Evolutionary conservation across 441 rosid genomes (phyloP).

Genomic region (Erodium texanum): DNA sequence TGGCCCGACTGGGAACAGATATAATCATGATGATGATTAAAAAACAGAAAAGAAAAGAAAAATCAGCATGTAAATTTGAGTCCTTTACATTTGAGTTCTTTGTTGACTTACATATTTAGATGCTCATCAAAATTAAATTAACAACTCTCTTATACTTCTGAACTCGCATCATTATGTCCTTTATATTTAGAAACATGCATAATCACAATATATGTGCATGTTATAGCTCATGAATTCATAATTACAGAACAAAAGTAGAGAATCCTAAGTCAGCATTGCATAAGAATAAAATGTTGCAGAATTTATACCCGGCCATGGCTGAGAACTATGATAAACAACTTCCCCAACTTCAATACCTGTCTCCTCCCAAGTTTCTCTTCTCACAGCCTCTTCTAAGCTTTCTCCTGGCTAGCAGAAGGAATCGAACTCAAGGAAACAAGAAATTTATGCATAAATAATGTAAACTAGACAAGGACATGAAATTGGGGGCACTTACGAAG

Average conservation of each 20-base stretch:
- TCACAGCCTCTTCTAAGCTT: slow-evolving; percentile 95
- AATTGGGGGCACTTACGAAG: not conserved
- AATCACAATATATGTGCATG: not conserved
- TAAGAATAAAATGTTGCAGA: not conserved
- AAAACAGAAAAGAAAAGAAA: slow-evolving; percentile 3
- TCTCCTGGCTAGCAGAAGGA: slow-evolving; percentile 70
- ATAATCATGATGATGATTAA: slow-evolving; percentile 5
- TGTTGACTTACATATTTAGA: not conserved
- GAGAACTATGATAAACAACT: slow-evolving; percentile 86
- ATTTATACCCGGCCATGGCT: slow-evolving; percentile 90
- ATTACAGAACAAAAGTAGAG: no score
- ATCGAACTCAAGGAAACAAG: slow-evolving; percentile 15
- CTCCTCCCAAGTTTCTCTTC: slow-evolving; percentile 93
- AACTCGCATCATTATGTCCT: not conserved
- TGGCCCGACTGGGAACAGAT: slow-evolving; percentile 56
- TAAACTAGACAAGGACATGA: not conserved
- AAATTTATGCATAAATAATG: not conserved
- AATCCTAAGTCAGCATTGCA: no score
- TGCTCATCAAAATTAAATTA: not conserved
- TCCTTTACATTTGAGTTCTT: no score
- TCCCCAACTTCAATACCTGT: slow-evolving; percentile 91
- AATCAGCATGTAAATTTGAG: not conserved
- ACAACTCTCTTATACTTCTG: not conserved
- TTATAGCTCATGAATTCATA: no score
- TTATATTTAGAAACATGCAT: not conserved